Evolutionary conservation across 805 yeast genomes (phyloP).

Genomic region (Brettanomyces custersianus): DNA sequence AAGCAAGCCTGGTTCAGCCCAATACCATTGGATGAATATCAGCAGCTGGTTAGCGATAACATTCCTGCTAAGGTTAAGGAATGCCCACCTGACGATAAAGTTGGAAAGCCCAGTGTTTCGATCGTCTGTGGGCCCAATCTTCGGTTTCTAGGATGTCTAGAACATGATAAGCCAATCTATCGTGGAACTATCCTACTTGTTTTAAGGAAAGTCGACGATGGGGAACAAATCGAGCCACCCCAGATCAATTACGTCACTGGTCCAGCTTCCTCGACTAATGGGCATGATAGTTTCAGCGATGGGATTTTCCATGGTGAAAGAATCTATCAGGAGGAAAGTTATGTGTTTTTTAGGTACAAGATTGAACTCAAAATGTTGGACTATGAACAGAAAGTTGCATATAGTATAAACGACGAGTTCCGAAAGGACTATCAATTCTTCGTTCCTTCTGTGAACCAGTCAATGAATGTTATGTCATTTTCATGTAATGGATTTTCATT

Average conservation of each 20-base stretch:
- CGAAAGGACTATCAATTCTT: slow-evolving; percentile 47
- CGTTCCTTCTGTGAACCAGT: slow-evolving; percentile 52
- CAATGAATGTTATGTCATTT: slow-evolving; percentile 76
- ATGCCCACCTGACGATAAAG: slow-evolving; percentile 15
- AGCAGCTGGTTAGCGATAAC: slow-evolving; percentile 10
- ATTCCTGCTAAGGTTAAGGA: slow-evolving; percentile 14
- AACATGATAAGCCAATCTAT: slow-evolving; percentile 41
- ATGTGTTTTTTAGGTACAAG: slow-evolving; percentile 57
- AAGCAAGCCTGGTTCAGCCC: slow-evolving; percentile 21
- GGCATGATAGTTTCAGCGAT: slow-evolving; percentile 25
- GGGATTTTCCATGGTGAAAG: slow-evolving; percentile 33
- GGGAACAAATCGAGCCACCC: no score
- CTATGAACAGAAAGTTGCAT: slow-evolving; percentile 55
- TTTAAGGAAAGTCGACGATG: slow-evolving; percentile 31
- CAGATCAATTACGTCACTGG: slow-evolving; percentile 26
- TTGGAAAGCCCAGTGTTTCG: slow-evolving; percentile 27
- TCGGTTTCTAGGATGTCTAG: slow-evolving; percentile 55
- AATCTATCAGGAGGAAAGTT: slow-evolving; percentile 35
- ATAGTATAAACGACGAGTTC: slow-evolving; percentile 43
- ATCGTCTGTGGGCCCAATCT: slow-evolving; percentile 73
- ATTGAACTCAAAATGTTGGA: slow-evolving; percentile 40
- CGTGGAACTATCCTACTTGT: slow-evolving; percentile 66
- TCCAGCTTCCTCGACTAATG: slow-evolving; percentile 16
- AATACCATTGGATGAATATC: slow-evolving; percentile 19
- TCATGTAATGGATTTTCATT: slow-evolving; percentile 90